These are phyloP conservation scores for Phytopythium aichiense DNA, from an alignment of 352 stramenopile species.

Conservation along the genomic window DNA sequence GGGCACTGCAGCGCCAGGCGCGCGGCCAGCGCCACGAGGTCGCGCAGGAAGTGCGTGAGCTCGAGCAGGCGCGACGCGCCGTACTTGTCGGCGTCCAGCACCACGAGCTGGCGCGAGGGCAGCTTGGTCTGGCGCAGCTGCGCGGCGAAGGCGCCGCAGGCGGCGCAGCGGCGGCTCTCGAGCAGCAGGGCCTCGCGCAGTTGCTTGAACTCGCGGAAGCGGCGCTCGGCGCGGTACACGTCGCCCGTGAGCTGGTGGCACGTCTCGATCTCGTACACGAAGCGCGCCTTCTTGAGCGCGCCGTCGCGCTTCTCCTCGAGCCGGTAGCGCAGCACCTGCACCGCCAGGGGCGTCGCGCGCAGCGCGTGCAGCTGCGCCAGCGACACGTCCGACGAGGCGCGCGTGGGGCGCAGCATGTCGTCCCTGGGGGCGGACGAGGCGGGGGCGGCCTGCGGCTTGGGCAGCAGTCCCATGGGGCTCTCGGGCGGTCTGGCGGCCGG, in stretches of 20 bases:
- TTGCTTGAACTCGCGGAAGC: slow-evolving; percentile 69
- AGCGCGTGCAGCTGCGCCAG: slow-evolving; percentile 1
- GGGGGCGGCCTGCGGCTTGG: too few relatives aligned
- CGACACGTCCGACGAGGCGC: slow-evolving; percentile 4
- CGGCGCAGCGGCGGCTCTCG: slow-evolving; percentile 44
- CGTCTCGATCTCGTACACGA: slow-evolving; percentile 76
- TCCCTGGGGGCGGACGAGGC: not conserved
- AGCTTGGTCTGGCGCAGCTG: slow-evolving; percentile 46
- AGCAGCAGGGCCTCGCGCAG: slow-evolving; percentile 56
- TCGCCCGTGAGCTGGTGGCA: slow-evolving; percentile 58
- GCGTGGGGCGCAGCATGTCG: slow-evolving; percentile 1
- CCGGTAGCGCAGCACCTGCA: slow-evolving; percentile 56
- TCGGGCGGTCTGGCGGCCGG: too few relatives aligned
- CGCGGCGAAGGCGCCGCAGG: slow-evolving; percentile 47
- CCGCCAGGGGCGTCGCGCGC: slow-evolving; percentile 24
- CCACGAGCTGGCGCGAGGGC: slow-evolving; percentile 42
- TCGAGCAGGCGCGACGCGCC: slow-evolving; percentile 46
- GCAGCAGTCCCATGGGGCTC: too few relatives aligned
- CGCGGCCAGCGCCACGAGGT: slow-evolving; percentile 43
- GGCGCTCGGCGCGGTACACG: slow-evolving; percentile 42
- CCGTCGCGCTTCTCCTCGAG: slow-evolving; percentile 44
- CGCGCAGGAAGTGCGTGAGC: slow-evolving; percentile 60
- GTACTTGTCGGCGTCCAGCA: slow-evolving; percentile 60
- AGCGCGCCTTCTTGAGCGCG: slow-evolving; percentile 53
- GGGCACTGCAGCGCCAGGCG: slow-evolving; percentile 34